Conservation (phyloP, 805 yeast species). For the Spathaspora hagerdaliae region DNA sequence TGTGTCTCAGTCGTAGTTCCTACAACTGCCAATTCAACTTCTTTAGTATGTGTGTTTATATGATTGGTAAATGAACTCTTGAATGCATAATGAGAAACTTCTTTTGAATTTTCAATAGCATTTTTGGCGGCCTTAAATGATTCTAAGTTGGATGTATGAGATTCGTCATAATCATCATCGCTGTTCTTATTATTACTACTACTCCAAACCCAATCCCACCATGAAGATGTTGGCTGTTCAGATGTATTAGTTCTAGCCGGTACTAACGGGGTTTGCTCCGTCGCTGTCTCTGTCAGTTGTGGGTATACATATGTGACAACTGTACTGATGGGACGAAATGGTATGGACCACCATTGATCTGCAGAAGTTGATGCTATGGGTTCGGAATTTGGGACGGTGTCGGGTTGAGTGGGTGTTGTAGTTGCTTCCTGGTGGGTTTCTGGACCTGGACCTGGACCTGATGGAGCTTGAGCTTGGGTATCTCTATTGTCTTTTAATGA, state of each 20-base stretch:
- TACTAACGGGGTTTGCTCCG: constrained; percentile 2
- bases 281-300: background rate
- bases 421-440: background rate
- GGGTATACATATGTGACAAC: constrained; percentile 10
- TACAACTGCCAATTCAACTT: constrained; percentile 29
- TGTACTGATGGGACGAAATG: constrained; percentile 6
- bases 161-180: constrained; percentile 12
- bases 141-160: constrained; percentile 21
- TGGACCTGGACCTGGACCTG: background rate
- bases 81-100: constrained; percentile 31
- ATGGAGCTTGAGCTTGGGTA: background rate
- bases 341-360: constrained; percentile 8
- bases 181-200: constrained; percentile 9
- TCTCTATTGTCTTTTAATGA: background rate
- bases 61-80: constrained; percentile 11
- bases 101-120: constrained; percentile 30
- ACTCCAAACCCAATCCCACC: constrained; percentile 26
- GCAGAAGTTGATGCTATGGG: background rate
- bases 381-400: too few species aligned
- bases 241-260: background rate
- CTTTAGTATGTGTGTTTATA: constrained; percentile 6
- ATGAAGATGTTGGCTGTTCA: constrained; percentile 5
- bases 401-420: background rate
- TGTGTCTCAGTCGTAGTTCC: constrained; percentile 27
- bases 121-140: constrained; percentile 26